Percentiles rank a stretch among this genome's conserved stretches.
These are phyloP conservation scores for Pisolithus sp. DNA, from an alignment of 768 basidiomycete genomes.

Conservation along the genomic window DNA sequence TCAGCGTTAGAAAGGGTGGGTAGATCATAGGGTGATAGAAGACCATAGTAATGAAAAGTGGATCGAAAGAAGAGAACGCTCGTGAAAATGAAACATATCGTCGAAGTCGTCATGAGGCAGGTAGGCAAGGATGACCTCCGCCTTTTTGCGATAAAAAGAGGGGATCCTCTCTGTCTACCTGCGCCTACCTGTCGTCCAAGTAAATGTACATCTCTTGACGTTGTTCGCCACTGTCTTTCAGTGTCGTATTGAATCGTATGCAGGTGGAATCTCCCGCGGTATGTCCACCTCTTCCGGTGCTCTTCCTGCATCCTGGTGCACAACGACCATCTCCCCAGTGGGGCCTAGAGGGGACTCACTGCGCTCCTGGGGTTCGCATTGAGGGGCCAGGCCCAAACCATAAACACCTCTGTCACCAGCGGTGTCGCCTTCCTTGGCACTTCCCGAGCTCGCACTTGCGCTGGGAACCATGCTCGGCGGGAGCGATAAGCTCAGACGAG, in stretches of 20 bases:
- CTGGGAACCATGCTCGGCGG: slow-evolving; percentile 16
- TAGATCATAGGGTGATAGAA: no score
- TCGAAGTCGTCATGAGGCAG: no score
- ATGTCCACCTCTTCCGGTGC: slow-evolving; percentile 15
- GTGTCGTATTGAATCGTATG: slow-evolving; percentile 23
- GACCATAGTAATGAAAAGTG: no score
- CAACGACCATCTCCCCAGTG: slow-evolving; percentile 11
- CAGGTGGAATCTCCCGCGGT: slow-evolving; percentile 23
- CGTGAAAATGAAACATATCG: no score
- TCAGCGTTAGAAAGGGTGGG: no score
- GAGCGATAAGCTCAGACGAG: slow-evolving; percentile 12
- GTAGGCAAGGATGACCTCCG: no score
- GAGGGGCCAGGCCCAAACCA: slow-evolving; percentile 16
- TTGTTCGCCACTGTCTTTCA: neutral
- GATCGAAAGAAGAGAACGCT: no score
- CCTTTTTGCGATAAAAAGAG: no score
- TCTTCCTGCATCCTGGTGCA: slow-evolving; percentile 23
- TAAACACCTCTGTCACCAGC: slow-evolving; percentile 7
- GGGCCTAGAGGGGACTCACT: neutral
- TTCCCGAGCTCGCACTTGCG: no score
- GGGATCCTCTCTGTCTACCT: no score
- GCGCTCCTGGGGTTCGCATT: slow-evolving; percentile 1
- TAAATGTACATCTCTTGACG: no score
- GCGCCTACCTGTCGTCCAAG: no score
- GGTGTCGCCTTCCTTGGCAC: slow-evolving; percentile 21